Base-by-base conservation (phyloP, 352 stramenopile species). In the Hyaloperonospora brassicae region DNA sequence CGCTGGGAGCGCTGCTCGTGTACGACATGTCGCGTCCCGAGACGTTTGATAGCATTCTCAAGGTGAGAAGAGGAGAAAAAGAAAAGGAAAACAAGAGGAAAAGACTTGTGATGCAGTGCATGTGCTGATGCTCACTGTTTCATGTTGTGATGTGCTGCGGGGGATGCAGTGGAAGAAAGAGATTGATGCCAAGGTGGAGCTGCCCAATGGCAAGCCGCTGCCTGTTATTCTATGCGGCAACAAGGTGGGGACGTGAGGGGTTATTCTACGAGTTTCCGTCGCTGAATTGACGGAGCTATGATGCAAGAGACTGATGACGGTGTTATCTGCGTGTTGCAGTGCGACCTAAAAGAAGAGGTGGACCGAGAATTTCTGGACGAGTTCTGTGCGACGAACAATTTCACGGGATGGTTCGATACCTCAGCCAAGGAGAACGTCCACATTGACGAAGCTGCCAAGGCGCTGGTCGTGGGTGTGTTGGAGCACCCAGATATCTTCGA, bases 221-320 rank as follows among this genome's bases (percentile, higher is more conserved):
- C 91, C 91, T 7, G 87, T 96, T 24, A 86, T 97, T 65, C 63
- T 98, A 7, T 91, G 92, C 42, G 90, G 82, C 31, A 98, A 98
- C 68, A 98, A 98, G 75, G 84, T 93, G 27, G 13, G 39, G 23
- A 44, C 23, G 9, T 22, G 22, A 17, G 11, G 23, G 6, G 41
- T 31, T 44, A 27, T 30, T 0, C 25, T 17, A 17, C 17, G 17
- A 17, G 17, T 22, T 41, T 24, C 0, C 41, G 42, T 45, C 8
- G 40, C 22, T 38, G 12, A 21, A 23, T 24, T 38, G 39, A 22
- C 11, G 39, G 8, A 24, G 39, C 39, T 44, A 8, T 8, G 8
- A 34, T 34, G 8, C 27, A 8, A 51, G 10, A 11, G 39, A 35
- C 42, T 64, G 12, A 45, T 5, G 36, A 38, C 27, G 50, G 30